Conservation (phyloP, 306 rosid genomes). For the Trifolium repens region DNA sequence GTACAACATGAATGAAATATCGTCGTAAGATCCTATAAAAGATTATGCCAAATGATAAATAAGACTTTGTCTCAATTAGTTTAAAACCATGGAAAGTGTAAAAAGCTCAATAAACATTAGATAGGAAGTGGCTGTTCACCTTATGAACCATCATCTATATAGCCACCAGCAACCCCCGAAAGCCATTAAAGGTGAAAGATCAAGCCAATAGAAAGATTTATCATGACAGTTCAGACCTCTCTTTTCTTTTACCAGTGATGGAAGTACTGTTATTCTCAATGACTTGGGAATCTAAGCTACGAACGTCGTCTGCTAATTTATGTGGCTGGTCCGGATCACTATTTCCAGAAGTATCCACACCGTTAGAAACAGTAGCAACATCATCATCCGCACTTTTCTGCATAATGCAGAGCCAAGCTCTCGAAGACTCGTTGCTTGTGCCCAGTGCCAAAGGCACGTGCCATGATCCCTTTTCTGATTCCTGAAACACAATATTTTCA, state of each 20-base stretch:
- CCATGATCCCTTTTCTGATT: constrained; percentile 82
- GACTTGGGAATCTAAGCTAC: constrained; percentile 35
- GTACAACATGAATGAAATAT: not conserved
- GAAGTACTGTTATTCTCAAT: constrained; percentile 38
- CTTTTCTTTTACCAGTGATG: constrained; percentile 71
- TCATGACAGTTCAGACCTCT: constrained; percentile 59
- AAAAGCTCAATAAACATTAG: not conserved
- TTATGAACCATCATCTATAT: constrained; percentile 6
- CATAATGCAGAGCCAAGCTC: constrained; percentile 81
- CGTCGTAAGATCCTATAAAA: not conserved
- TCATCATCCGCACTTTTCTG: constrained; percentile 45
- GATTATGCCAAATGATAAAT: not conserved
- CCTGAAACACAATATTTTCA: constrained; percentile 58
- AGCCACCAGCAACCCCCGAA: constrained; percentile 10
- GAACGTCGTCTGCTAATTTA: constrained; percentile 22
- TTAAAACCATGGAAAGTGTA: constrained; percentile 10
- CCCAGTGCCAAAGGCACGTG: constrained; percentile 69
- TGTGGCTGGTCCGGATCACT: constrained; percentile 33
- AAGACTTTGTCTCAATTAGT: not conserved
- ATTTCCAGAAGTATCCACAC: constrained; percentile 41
- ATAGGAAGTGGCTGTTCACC: constrained; percentile 17
- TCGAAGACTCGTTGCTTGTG: constrained; percentile 46
- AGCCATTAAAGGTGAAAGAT: constrained; percentile 8
- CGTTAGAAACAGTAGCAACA: constrained; percentile 24
- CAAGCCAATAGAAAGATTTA: constrained; percentile 7